Percentiles rank a stretch among this genome's conserved stretches.
Conservation (phyloP, 169 alveolate species). For the Plasmodium berghei region DNA sequence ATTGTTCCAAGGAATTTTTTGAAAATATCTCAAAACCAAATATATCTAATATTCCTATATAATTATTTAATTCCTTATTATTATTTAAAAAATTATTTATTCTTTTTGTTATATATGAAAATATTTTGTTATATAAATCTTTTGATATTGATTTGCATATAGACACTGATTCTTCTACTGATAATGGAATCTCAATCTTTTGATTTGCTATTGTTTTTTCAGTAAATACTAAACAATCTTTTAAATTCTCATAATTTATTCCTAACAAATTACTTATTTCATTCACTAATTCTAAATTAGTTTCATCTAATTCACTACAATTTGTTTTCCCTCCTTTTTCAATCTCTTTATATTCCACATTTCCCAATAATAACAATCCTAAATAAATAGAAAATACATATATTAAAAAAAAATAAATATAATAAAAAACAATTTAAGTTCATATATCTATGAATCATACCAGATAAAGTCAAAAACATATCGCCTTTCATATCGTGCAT, state of each 20-base stretch:
- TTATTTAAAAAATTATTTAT: slow-evolving; percentile 84
- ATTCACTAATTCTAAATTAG: slow-evolving; percentile 73
- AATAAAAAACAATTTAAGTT: not conserved
- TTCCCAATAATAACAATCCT: slow-evolving; percentile 87
- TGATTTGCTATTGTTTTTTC: slow-evolving; percentile 83
- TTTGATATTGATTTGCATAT: slow-evolving; percentile 85
- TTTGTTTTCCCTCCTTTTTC: slow-evolving; percentile 81
- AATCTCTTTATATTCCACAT: slow-evolving; percentile 80
- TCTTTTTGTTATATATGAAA: slow-evolving; percentile 84
- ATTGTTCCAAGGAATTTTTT: slow-evolving; percentile 97
- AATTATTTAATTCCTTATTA: slow-evolving; percentile 80
- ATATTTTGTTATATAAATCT: slow-evolving; percentile 86
- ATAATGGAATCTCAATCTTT: slow-evolving; percentile 81
- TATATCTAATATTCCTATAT: slow-evolving; percentile 98
- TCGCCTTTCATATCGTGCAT: slow-evolving; percentile 52
- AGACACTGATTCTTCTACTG: slow-evolving; percentile 80
- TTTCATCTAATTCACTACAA: slow-evolving; percentile 73
- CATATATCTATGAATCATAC: slow-evolving; percentile 2
- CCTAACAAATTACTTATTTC: slow-evolving; percentile 78
- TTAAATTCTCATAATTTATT: slow-evolving; percentile 57
- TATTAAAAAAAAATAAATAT: not conserved
- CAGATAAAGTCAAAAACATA: slow-evolving; percentile 45
- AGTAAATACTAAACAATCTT: slow-evolving; percentile 76
- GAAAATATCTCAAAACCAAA: slow-evolving; percentile 98
- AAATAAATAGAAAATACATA: slow-evolving; percentile 1